Conservation (phyloP, 768 basidiomycete species). For the Jaapia argillacea region DNA sequence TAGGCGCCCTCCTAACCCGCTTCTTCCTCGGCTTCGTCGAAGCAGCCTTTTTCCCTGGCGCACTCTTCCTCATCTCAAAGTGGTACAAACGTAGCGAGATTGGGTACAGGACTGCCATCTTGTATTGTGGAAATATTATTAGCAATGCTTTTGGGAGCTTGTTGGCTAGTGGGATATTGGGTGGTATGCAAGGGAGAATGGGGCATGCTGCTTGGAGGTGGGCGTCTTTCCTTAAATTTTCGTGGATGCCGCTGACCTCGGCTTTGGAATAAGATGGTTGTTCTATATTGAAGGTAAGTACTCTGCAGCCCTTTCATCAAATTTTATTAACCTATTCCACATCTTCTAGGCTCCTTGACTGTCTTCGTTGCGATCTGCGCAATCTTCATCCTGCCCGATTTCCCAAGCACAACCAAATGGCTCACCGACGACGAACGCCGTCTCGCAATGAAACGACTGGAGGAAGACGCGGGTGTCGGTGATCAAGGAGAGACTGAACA, state of each 20-base stretch:
- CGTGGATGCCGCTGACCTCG: background rate
- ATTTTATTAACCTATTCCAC: too few species aligned
- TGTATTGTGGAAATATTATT: conserved; percentile 65
- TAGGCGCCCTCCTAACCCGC: conserved; percentile 53
- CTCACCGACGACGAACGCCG: conserved; percentile 45
- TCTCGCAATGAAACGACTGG: conserved; percentile 50
- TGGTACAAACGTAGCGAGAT: conserved; percentile 72
- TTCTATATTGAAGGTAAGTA: conserved; percentile 70
- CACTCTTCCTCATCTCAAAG: conserved; percentile 51
- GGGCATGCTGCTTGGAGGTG: conserved; percentile 70
- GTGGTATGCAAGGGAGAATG: conserved; percentile 56
- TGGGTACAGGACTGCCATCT: conserved; percentile 54
- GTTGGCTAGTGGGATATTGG: conserved; percentile 67
- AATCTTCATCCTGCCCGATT: conserved; percentile 64
- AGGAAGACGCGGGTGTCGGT: conserved; percentile 49
- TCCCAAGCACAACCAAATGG: conserved; percentile 57
- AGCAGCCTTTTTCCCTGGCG: conserved; percentile 64
- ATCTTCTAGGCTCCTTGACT: conserved; percentile 46
- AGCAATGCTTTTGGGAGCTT: conserved; percentile 78
- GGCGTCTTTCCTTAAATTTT: background rate
- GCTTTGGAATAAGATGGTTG: conserved; percentile 43
- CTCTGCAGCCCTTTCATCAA: too few species aligned
- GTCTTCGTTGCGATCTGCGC: conserved; percentile 41
- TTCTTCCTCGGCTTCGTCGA: conserved; percentile 60
- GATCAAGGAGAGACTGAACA: conserved; percentile 35